These are phyloP conservation scores for Trapa bicornis DNA, from an alignment of 345 rosid genomes.

Conservation along the genomic window DNA sequence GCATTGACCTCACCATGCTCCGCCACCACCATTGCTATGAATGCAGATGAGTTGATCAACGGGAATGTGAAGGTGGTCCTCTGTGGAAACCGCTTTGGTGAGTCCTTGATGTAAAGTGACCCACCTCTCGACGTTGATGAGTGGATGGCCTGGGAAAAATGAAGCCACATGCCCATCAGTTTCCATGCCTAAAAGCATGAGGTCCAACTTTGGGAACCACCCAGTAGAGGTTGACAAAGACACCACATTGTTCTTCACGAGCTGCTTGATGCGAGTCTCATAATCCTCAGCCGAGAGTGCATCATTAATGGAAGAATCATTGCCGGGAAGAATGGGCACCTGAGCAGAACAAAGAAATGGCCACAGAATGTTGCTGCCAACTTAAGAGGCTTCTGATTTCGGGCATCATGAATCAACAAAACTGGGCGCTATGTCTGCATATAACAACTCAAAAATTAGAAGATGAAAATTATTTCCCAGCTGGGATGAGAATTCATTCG, in stretches of 20 bases:
- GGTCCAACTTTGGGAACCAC: constrained; percentile 65
- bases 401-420: too few species aligned
- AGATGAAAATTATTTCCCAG: too few species aligned
- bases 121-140: constrained; percentile 60
- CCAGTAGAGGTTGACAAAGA: constrained; percentile 37
- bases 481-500: too few species aligned
- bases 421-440: too few species aligned
- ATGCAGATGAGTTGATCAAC: constrained; percentile 61
- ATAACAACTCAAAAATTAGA: neutral
- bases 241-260: constrained; percentile 30
- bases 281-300: constrained; percentile 61
- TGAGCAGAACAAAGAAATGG: constrained; percentile 7
- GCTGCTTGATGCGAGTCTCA: constrained; percentile 54
- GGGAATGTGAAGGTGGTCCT: constrained; percentile 83
- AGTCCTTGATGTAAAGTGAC: constrained; percentile 54
- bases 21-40: constrained; percentile 53
- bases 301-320: constrained; percentile 65
- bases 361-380: too few species aligned
- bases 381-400: too few species aligned
- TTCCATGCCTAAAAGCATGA: constrained; percentile 80
- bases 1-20: constrained; percentile 57
- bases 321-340: constrained; percentile 55
- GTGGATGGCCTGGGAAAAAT: constrained; percentile 60
- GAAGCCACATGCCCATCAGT: constrained; percentile 93
- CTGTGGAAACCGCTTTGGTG: constrained; percentile 73